A percentile compares a stretch with the other conserved stretches of the same genome.
These are phyloP conservation scores for Alternaria triticina DNA, from an alignment of 2,329 filamentous ascomycete genomes.

Conservation along the genomic window DNA sequence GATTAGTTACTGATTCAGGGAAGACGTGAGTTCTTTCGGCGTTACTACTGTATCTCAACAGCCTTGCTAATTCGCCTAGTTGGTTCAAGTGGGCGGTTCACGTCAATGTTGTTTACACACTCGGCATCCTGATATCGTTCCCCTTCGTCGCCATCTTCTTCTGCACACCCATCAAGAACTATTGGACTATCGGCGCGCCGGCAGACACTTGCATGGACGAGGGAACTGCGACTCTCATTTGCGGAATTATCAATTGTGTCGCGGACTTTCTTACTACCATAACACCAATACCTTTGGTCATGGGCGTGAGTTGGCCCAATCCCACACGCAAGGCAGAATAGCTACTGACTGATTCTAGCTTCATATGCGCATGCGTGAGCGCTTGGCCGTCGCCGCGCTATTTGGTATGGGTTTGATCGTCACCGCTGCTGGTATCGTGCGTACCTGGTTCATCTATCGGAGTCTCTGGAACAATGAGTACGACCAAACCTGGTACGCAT, in stretches of 20 bases:
- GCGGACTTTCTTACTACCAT: conserved; percentile 52
- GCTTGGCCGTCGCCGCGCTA: conserved; percentile 48
- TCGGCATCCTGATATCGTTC: conserved; percentile 49
- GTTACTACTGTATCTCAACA: accelerated
- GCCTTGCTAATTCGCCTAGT: not conserved
- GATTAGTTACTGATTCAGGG: conserved; percentile 52
- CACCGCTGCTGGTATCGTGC: conserved; percentile 50
- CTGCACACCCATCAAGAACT: conserved; percentile 52
- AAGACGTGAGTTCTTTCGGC: not conserved
- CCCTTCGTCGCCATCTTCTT: conserved; percentile 46
- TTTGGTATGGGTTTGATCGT: conserved; percentile 53
- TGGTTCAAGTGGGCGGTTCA: conserved; percentile 52
- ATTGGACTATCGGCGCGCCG: conserved; percentile 50
- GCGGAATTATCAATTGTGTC: conserved; percentile 53
- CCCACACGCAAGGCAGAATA: not conserved
- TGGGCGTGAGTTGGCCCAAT: conserved; percentile 27
- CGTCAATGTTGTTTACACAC: conserved; percentile 44
- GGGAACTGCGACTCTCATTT: conserved; percentile 46
- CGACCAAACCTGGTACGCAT: conserved; percentile 55
- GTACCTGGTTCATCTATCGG: conserved; percentile 55
- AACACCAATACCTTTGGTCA: conserved; percentile 53
- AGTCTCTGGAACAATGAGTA: conserved; percentile 48
- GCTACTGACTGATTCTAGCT: conserved; percentile 24
- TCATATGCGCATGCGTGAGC: conserved; percentile 51
- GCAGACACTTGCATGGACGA: conserved; percentile 49